Evolutionary conservation across 106 monocot genomes (phyloP), one percentile per base, ranked within the genome.

Genomic region (Phalaenopsis aphrodite): DNA sequence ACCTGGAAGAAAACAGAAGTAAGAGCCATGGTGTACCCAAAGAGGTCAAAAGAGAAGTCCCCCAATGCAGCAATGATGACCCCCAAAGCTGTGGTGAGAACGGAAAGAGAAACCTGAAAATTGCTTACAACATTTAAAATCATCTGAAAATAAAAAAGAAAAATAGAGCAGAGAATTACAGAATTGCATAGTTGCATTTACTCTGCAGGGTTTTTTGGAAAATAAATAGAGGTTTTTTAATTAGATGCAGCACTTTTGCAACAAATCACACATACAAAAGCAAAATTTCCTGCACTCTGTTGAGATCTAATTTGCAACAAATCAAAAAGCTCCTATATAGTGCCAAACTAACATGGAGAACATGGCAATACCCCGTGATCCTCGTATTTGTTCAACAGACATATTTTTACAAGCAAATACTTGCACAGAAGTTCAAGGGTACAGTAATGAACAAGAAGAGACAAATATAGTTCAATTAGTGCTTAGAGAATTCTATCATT

Each of bases 1-100:
- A 98, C 97, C 97, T 98, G 97, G 84, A 98, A 98, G 77, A 98
- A 85, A 39, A 98, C 97, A 61, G 97, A 94, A 45, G 79, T 89
- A 61, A 94, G 87, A 76, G 94, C 97, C 94, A 98, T 94, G 77
- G 81, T 84, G 79, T 98, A 98, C 38, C 97, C 97, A 88, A 90
- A 90, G 6, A 92, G 81, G 78, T 98, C 97, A 90, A 98, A 98
- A 43, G 97, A 94, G 83, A 98, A 98, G 76, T 98, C 97, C 49
- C 97, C 94, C 14, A 92, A 18, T 77, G 90, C 97, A 16, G 97
- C 97, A 79, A 98, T 85, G 23, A 98, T 85, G 75, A 94, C 94
- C 30, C 97, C 97, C 68, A 94, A 24, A 69, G 92, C 94, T 37
- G 89, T 90, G 78, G 84, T 84, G 46, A 94, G 37, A 76, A 98